Conservation (phyloP, 2,329 filamentous ascomycete species). For the Penicillium sclerotiorum region DNA sequence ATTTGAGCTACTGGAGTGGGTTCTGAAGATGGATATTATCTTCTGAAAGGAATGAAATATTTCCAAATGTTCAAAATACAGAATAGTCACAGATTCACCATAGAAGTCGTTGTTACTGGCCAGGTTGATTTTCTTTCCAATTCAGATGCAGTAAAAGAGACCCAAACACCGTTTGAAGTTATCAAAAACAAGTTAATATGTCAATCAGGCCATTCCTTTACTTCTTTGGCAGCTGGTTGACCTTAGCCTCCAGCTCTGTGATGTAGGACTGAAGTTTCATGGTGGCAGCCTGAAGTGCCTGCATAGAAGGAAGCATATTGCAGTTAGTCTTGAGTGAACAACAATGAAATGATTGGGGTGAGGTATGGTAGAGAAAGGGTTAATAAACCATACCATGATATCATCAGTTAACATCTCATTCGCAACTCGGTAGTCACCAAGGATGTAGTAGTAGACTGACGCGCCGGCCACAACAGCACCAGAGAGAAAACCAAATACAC, state of each 20-base stretch:
- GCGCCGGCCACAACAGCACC: constrained; percentile 78
- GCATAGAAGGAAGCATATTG: constrained; percentile 2
- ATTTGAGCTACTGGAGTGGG: too few relatives aligned
- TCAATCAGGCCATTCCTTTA: constrained; percentile 30
- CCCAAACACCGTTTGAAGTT: constrained; percentile 12
- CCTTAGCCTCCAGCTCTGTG: constrained; percentile 76
- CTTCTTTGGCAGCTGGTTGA: constrained; percentile 70
- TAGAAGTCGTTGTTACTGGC: too few relatives aligned
- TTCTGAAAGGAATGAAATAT: too few relatives aligned
- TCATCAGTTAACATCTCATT: constrained; percentile 94
- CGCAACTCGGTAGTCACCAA: constrained; percentile 89
- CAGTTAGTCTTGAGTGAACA: neutral
- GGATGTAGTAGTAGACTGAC: constrained; percentile 86
- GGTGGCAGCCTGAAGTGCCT: constrained; percentile 87
- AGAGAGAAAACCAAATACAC: constrained; percentile 87
- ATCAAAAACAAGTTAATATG: neutral
- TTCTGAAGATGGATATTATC: too few relatives aligned
- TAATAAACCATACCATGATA: constrained; percentile 75
- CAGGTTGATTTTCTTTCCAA: neutral
- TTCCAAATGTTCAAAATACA: too few relatives aligned
- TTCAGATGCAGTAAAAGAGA: constrained; percentile 3
- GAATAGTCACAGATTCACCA: too few relatives aligned
- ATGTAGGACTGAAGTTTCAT: constrained; percentile 85
- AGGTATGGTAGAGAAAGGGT: neutral
- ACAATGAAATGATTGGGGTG: neutral